Percentiles rank a stretch among this genome's conserved stretches.
These are phyloP conservation scores for Ustilago xerochloae DNA, from an alignment of 1,284 basidiomycete species.

Conservation along the genomic window DNA sequence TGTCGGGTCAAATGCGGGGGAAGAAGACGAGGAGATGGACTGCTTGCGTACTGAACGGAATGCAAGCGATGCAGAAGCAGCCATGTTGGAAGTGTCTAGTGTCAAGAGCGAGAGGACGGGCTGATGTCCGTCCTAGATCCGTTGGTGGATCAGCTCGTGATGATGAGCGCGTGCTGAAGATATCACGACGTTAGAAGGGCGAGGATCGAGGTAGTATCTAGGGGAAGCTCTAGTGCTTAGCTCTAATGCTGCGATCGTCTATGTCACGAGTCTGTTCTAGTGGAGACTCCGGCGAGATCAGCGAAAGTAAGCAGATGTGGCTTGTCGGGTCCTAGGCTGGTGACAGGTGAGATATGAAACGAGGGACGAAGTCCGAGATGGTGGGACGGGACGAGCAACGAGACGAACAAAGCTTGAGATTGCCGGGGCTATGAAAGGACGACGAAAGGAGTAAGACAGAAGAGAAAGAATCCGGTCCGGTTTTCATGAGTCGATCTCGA, in stretches of 20 bases:
- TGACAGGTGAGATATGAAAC: background rate
- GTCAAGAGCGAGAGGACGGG: slow-evolving; percentile 4
- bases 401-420: background rate
- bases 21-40: slow-evolving; percentile 35
- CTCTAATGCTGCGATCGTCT: no score
- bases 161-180: background rate
- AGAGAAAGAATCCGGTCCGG: background rate
- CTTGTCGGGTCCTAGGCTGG: no score
- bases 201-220: background rate
- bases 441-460: slow-evolving; percentile 6
- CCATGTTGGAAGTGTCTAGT: slow-evolving; percentile 15
- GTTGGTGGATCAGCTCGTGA: background rate
- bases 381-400: slow-evolving; percentile 20
- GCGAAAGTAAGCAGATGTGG: background rate
- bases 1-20: slow-evolving; percentile 34
- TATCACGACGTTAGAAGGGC: background rate
- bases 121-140: slow-evolving; percentile 2
- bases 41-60: slow-evolving; percentile 49
- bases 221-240: background rate
- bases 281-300: slow-evolving; percentile 3
- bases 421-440: background rate
- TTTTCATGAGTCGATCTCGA: slow-evolving; percentile 7
- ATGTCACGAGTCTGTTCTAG: background rate
- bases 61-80: slow-evolving; percentile 41
- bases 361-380: background rate